Evolutionary conservation across 352 stramenopile species (phyloP), one percentile per base, ranked within the genome.

Genomic region (Pythium monospermum): DNA sequence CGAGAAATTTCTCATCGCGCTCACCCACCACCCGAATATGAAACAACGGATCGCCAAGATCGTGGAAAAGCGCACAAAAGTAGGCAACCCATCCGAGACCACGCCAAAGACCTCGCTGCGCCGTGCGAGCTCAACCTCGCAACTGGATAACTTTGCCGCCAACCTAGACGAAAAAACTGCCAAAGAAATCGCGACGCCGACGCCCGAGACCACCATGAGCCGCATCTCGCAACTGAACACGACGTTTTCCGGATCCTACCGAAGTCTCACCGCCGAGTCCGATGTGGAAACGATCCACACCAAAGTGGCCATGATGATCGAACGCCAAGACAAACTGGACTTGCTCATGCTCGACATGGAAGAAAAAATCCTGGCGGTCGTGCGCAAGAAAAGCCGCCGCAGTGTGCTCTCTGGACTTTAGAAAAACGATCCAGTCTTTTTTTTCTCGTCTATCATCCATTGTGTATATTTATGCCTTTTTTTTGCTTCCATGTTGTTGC

Each of bases 141-240:
- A 62, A 5, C 64, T 91, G 1, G 77, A 89, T 37, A 72, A 76
- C 18, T 73, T 89, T 31, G 74, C 67, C 1, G 76, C 62, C 19
- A 70, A 71, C 5, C 59, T 73, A 6, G 73, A 87, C 49, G 75
- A 76, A 25, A 81, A 83, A 40, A 85, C 66, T 0, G 66, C 57
- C 0, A 51, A 79, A 44, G 73, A 84, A 43, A 62, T 85, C 27
- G 49, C 59, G 4, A 73, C 63, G 0, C 64, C 67, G 2, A 69
- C 60, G 2, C 33, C 68, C 0, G 71, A 79, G 53, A 85, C 75
- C 32, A 87, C 71, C 22, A 65, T 89, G 21, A 83, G 65, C 35
- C 78, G 75, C 35, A 87, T 89, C 54, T 83, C 69, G 18, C 85
- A 91, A 56, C 78, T 99, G 35, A 85, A 99, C 49, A 89, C 85